A percentile compares a stretch with the other conserved stretches of the same genome.
Evolutionary conservation across 2,329 filamentous ascomycete genomes (phyloP).

Genomic region (Sporothrix pseudoabietina): DNA sequence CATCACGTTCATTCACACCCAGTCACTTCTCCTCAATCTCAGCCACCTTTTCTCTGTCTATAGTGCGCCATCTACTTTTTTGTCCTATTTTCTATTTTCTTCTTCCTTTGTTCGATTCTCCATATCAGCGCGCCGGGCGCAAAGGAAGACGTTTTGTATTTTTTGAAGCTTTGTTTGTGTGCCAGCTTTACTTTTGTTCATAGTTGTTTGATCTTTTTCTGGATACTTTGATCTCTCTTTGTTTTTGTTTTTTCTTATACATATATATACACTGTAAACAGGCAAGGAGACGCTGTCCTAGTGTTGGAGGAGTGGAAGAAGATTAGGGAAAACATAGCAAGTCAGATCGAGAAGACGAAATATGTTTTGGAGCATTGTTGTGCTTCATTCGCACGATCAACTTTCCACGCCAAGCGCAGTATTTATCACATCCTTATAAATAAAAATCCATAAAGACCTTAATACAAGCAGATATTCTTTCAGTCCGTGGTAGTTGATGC

Average conservation of each 20-base stretch:
- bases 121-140: slow-evolving; percentile 33
- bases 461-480: not conserved
- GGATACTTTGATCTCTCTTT: not conserved
- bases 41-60: slow-evolving; percentile 22
- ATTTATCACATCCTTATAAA: not conserved
- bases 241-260: not conserved
- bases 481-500: not conserved
- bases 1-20: slow-evolving; percentile 21
- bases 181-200: slow-evolving; percentile 10
- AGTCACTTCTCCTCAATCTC: slow-evolving; percentile 14
- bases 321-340: not conserved
- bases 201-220: slow-evolving; percentile 1
- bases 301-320: not conserved
- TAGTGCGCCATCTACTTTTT: slow-evolving; percentile 26
- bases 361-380: not conserved
- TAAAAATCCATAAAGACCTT: slow-evolving; percentile 17
- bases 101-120: slow-evolving; percentile 13
- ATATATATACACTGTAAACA: slow-evolving; percentile 21
- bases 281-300: not conserved
- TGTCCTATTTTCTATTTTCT: not conserved
- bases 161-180: slow-evolving; percentile 22
- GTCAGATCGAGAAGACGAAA: not conserved
- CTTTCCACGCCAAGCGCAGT: not conserved
- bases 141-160: slow-evolving; percentile 21
- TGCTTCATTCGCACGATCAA: not conserved